phyloP scores from a whole-genome alignment of 305 asterid species.

The Fraxinus albicans region DNA sequence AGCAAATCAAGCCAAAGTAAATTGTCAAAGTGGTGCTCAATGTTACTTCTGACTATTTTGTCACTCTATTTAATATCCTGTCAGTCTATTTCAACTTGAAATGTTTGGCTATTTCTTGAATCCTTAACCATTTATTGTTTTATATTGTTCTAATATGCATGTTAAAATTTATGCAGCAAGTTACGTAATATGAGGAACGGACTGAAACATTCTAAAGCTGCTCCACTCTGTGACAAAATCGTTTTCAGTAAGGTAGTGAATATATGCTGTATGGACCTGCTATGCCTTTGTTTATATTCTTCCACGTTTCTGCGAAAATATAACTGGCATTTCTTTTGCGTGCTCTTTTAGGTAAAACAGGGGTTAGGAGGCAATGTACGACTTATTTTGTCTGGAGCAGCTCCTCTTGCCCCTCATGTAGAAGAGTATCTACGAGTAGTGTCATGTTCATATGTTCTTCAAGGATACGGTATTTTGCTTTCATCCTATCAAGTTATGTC shows the following conservation, averaged over 20 bases:
- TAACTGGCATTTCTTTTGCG: slow-evolving; percentile 19
- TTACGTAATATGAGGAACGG: slow-evolving; percentile 72
- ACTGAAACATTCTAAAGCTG: slow-evolving; percentile 62
- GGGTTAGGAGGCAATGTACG: slow-evolving; percentile 87
- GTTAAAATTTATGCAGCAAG: slow-evolving; percentile 46
- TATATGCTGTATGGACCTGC: slow-evolving; percentile 19
- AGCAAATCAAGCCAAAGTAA: neutral
- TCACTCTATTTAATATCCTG: neutral
- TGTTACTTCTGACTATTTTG: neutral
- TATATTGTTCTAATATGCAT: slow-evolving; percentile 22
- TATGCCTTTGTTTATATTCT: slow-evolving; percentile 8
- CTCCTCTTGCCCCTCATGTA: slow-evolving; percentile 91
- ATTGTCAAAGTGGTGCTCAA: neutral
- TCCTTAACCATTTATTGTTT: neutral
- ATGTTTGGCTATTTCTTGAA: slow-evolving; percentile 6
- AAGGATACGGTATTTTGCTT: slow-evolving; percentile 77
- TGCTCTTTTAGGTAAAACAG: slow-evolving; percentile 67
- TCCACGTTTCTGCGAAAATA: slow-evolving; percentile 17
- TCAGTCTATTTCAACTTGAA: neutral
- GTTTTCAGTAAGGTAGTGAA: slow-evolving; percentile 73
- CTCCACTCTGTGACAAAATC: slow-evolving; percentile 66
- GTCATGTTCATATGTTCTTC: slow-evolving; percentile 72
- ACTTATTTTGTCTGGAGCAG: slow-evolving; percentile 86
- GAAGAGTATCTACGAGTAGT: slow-evolving; percentile 83
- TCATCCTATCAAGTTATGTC: slow-evolving; percentile 12